Evolutionary conservation across 495 filamentous ascomycete species (phyloP).

Genomic region (Cairneyella variabilis): DNA sequence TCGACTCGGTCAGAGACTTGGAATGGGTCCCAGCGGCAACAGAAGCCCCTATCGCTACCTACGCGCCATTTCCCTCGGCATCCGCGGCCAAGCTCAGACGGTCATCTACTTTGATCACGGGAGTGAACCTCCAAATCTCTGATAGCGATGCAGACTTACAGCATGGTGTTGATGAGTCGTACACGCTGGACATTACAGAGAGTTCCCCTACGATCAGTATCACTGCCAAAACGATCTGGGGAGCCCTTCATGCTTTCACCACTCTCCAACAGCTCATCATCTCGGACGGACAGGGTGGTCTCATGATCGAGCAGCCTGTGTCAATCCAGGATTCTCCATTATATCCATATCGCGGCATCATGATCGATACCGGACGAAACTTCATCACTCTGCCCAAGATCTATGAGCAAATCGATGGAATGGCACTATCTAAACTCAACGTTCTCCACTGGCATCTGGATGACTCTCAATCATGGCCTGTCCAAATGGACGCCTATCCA

Average conservation of each 20-base stretch:
- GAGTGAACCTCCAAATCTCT: slow-evolving; percentile 37
- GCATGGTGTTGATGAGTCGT: slow-evolving; percentile 55
- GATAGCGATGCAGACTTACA: slow-evolving; percentile 41
- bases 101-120: slow-evolving; percentile 18
- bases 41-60: slow-evolving; percentile 44
- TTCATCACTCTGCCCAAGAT: slow-evolving; percentile 46
- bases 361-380: slow-evolving; percentile 48
- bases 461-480: slow-evolving; percentile 48
- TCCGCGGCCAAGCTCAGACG: slow-evolving; percentile 31
- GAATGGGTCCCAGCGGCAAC: slow-evolving; percentile 50
- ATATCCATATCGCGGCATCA: slow-evolving; percentile 47
- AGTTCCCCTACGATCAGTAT: slow-evolving; percentile 37
- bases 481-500: slow-evolving; percentile 45
- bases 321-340: slow-evolving; percentile 42
- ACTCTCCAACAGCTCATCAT: slow-evolving; percentile 53
- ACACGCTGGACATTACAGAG: slow-evolving; percentile 44
- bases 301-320: slow-evolving; percentile 48
- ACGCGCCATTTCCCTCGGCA: slow-evolving; percentile 42
- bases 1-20: slow-evolving; percentile 38
- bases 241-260: slow-evolving; percentile 57
- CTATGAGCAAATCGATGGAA: slow-evolving; percentile 47
- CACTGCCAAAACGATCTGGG: slow-evolving; percentile 46
- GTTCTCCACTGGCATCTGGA: slow-evolving; percentile 51
- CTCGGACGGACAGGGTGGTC: slow-evolving; percentile 35
- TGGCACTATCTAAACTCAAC: slow-evolving; percentile 50